These are phyloP conservation scores for Alloteropsis semialata DNA, from an alignment of 176 grass and related monocot species.

Conservation along the genomic window DNA sequence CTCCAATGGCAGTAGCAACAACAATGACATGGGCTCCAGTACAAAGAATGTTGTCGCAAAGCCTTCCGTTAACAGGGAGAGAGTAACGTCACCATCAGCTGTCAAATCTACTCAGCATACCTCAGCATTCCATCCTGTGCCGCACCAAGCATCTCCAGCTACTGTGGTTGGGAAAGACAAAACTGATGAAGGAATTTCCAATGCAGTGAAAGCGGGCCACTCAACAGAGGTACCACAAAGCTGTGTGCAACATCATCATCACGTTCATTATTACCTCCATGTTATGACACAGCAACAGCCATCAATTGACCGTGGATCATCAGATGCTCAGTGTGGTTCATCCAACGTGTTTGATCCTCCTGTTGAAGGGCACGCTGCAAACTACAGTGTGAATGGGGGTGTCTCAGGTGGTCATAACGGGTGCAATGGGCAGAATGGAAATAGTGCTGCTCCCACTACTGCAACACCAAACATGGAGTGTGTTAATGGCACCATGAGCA, in stretches of 20 bases:
- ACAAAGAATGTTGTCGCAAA: constrained; percentile 64
- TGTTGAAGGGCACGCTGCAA: constrained; percentile 71
- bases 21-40: constrained; percentile 85
- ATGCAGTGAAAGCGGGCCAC: constrained; percentile 31
- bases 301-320: constrained; percentile 37
- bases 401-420: constrained; percentile 65
- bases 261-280: constrained; percentile 53
- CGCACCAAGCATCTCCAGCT: constrained; percentile 31
- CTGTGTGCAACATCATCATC: constrained; percentile 64
- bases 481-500: constrained; percentile 41
- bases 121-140: constrained; percentile 74
- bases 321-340: constrained; percentile 45
- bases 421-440: constrained; percentile 66
- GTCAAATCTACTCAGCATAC: constrained; percentile 61
- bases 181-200: constrained; percentile 35
- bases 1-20: constrained; percentile 84
- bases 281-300: constrained; percentile 38
- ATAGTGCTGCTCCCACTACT: constrained; percentile 33
- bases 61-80: constrained; percentile 42
- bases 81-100: constrained; percentile 44
- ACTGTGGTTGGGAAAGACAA: constrained; percentile 43
- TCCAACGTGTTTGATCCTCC: constrained; percentile 47
- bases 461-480: constrained; percentile 57
- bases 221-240: constrained; percentile 39
- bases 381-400: constrained; percentile 62